A percentile compares a stretch with the other conserved stretches of the same genome.
These are phyloP conservation scores for Apophysomyces sp. DNA, from an alignment of 371 early-diverging fungal genomes.

Conservation along the genomic window DNA sequence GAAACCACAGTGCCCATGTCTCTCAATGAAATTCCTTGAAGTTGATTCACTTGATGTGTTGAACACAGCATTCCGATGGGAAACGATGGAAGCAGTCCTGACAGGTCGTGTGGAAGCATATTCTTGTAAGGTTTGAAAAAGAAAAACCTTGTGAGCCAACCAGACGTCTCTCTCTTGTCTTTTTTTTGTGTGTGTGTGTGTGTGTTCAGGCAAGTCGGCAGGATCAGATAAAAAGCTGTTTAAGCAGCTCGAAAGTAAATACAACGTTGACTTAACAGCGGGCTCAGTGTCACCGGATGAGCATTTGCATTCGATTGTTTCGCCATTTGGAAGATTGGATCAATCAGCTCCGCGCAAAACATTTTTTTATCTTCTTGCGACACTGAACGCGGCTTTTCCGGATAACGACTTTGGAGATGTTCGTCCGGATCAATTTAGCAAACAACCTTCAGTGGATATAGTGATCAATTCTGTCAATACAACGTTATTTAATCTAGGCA, in stretches of 20 bases:
- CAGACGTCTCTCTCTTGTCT: neutral
- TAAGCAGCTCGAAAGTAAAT: conserved; percentile 75
- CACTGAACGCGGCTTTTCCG: conserved; percentile 88
- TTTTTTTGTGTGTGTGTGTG: conserved; percentile 4
- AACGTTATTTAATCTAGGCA: conserved; percentile 76
- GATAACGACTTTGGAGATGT: conserved; percentile 92
- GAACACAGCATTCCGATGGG: conserved; percentile 58
- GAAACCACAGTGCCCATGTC: neutral
- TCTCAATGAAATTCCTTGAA: conserved; percentile 45
- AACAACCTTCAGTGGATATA: conserved; percentile 63
- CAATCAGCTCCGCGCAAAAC: conserved; percentile 74
- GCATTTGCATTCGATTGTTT: conserved; percentile 44
- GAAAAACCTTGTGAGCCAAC: too few species aligned
- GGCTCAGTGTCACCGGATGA: conserved; percentile 45
- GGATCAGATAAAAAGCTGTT: conserved; percentile 84
- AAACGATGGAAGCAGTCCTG: conserved; percentile 61
- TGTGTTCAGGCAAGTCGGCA: conserved; percentile 73
- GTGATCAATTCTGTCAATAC: conserved; percentile 80
- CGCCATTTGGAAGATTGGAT: conserved; percentile 82
- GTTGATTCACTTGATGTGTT: conserved; percentile 54
- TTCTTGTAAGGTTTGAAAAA: conserved; percentile 74
- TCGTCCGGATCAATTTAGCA: conserved; percentile 80
- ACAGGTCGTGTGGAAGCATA: conserved; percentile 87
- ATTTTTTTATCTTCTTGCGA: conserved; percentile 84
- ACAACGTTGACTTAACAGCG: conserved; percentile 51